phyloP scores from a whole-genome alignment of 2,329 filamentous ascomycete species.

The Capronia epimyces region DNA sequence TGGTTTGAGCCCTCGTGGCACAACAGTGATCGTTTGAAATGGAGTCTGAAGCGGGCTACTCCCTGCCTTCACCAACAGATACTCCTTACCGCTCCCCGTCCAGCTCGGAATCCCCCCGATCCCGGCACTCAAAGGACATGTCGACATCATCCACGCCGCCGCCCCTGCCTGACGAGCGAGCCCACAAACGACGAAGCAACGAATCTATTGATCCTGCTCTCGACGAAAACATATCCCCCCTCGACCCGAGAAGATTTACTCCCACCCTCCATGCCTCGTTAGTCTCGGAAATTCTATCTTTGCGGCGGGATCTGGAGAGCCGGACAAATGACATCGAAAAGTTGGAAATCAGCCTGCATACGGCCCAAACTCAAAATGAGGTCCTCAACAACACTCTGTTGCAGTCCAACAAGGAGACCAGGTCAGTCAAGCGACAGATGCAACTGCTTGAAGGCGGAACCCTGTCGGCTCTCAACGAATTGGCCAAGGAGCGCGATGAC shows the following conservation, averaged over 20 bases:
- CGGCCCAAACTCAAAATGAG: constrained; percentile 69
- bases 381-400: constrained; percentile 58
- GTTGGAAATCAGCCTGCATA: constrained; percentile 69
- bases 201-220: constrained; percentile 35
- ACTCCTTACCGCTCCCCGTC: constrained; percentile 65
- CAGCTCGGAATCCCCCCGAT: constrained; percentile 53
- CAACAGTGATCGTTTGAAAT: constrained; percentile 8
- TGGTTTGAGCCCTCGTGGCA: constrained; percentile 11
- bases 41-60: constrained; percentile 43
- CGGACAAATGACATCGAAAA: constrained; percentile 82
- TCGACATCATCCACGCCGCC: constrained; percentile 44
- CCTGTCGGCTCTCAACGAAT: constrained; percentile 73
- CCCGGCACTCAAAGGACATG: constrained; percentile 57
- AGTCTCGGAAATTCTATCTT: constrained; percentile 83
- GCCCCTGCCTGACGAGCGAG: constrained; percentile 49
- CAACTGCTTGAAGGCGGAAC: constrained; percentile 82
- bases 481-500: constrained; percentile 80
- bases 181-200: constrained; percentile 37
- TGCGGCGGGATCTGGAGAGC: constrained; percentile 84
- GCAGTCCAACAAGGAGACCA: constrained; percentile 65
- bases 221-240: constrained; percentile 64
- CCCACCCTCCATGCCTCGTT: constrained; percentile 90
- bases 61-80: constrained; percentile 64
- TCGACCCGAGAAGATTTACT: constrained; percentile 89
- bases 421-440: constrained; percentile 77